These are phyloP conservation scores for Didymellaceae sp. DNA, from an alignment of 2,329 filamentous ascomycete genomes.

Conservation along the genomic window DNA sequence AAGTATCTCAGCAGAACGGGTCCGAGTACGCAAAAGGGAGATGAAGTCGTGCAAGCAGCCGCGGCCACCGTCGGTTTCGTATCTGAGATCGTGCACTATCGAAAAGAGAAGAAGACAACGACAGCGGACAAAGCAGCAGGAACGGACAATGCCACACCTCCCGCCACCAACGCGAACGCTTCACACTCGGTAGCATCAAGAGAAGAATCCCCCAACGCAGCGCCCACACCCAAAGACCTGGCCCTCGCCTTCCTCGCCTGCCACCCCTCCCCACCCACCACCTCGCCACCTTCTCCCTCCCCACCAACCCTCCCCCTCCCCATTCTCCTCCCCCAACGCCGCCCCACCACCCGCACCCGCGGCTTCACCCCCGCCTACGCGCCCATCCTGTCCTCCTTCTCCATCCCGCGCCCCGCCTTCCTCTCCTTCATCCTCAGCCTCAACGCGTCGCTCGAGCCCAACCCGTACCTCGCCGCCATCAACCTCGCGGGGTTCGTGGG, in stretches of 20 bases:
- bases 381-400: constrained; percentile 53
- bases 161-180: background rate
- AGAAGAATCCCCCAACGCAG: background rate
- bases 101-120: constrained; percentile 2
- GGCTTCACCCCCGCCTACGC: constrained; percentile 63
- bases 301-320: constrained; percentile 36
- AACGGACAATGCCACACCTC: background rate
- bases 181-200: background rate
- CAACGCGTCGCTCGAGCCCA: constrained; percentile 52
- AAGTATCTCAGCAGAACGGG: background rate
- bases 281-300: background rate
- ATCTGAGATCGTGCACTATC: background rate
- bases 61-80: constrained; percentile 2
- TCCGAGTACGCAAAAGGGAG: background rate
- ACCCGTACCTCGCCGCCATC: constrained; percentile 24
- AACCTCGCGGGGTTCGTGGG: constrained; percentile 42
- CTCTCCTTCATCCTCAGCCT: constrained; percentile 58
- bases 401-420: constrained; percentile 57
- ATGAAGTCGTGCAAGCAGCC: background rate
- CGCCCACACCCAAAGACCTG: background rate
- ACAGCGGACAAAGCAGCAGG: background rate
- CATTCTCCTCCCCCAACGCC: constrained; percentile 60
- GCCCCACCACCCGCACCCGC: constrained; percentile 56
- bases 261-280: background rate
- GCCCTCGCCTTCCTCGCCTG: background rate